Conservation (phyloP, 305 asterid species). For the Striga hermonthica region DNA sequence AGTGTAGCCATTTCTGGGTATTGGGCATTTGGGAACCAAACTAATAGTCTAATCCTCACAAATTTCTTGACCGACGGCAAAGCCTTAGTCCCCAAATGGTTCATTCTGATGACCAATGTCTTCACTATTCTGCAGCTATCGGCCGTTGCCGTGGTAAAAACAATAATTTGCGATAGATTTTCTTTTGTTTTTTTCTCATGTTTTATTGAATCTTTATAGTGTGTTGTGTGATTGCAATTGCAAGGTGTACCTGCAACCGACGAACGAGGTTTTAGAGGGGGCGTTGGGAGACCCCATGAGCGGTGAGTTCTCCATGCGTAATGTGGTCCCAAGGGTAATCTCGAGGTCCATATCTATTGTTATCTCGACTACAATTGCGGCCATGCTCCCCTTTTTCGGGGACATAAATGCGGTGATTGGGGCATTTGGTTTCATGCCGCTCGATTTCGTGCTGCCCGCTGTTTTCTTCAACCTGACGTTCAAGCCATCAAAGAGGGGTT, state of each 20-base stretch:
- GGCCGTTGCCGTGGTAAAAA: slow-evolving; percentile 77
- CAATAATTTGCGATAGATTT: not conserved
- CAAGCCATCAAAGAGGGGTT: slow-evolving; percentile 57
- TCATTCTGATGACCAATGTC: slow-evolving; percentile 56
- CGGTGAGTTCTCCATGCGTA: slow-evolving; percentile 62
- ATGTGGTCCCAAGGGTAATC: slow-evolving; percentile 66
- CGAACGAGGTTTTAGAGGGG: slow-evolving; percentile 76
- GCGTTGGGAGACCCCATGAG: slow-evolving; percentile 60
- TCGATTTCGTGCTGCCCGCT: slow-evolving; percentile 77
- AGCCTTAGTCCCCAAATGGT: slow-evolving; percentile 70
- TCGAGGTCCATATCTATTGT: slow-evolving; percentile 63
- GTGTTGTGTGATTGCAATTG: not conserved
- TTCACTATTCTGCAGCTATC: slow-evolving; percentile 84
- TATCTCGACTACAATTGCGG: slow-evolving; percentile 65
- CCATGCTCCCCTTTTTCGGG: slow-evolving; percentile 91
- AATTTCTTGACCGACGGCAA: slow-evolving; percentile 60
- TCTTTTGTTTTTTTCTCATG: not conserved
- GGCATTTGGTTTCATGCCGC: slow-evolving; percentile 91
- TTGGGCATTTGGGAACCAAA: slow-evolving; percentile 83
- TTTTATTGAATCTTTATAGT: too few species aligned
- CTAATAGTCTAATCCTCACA: slow-evolving; percentile 57
- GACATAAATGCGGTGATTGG: slow-evolving; percentile 81
- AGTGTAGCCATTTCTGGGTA: slow-evolving; percentile 89
- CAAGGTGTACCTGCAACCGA: slow-evolving; percentile 90
- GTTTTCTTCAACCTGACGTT: slow-evolving; percentile 83